These are phyloP conservation scores for Aspergillus thermomutatus DNA, from an alignment of 2,329 filamentous ascomycete species.

Conservation along the genomic window DNA sequence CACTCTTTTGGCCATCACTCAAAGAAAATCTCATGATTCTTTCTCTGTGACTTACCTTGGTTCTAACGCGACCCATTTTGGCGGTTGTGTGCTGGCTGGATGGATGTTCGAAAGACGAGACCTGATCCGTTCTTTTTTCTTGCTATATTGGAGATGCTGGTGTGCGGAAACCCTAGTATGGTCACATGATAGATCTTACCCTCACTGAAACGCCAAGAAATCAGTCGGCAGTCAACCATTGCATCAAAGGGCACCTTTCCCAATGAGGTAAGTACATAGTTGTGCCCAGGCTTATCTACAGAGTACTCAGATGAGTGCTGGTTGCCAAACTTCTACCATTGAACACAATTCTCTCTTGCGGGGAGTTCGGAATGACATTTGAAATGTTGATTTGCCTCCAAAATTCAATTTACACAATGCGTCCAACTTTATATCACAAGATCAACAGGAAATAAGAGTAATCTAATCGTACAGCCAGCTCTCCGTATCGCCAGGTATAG, in stretches of 20 bases:
- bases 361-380: neutral
- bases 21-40: neutral
- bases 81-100: conserved; percentile 34
- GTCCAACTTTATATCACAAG: conserved; percentile 26
- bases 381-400: neutral
- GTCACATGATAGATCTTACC: conserved; percentile 15
- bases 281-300: neutral
- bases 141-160: conserved; percentile 8
- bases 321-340: neutral
- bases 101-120: conserved; percentile 24
- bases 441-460: conserved; percentile 13
- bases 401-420: conserved; percentile 4
- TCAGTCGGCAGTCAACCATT: neutral
- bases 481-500: conserved; percentile 7
- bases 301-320: neutral
- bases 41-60: conserved; percentile 34
- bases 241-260: neutral
- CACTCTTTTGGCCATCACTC: neutral
- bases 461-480: conserved; percentile 34
- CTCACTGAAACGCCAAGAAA: conserved; percentile 9
- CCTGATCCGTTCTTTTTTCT: conserved; percentile 12
- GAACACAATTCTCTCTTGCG: no score
- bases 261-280: neutral
- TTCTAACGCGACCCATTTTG: conserved; percentile 50
- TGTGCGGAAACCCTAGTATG: neutral